Conservation (phyloP, 495 filamentous ascomycete species). For the Daldinia grandis region DNA sequence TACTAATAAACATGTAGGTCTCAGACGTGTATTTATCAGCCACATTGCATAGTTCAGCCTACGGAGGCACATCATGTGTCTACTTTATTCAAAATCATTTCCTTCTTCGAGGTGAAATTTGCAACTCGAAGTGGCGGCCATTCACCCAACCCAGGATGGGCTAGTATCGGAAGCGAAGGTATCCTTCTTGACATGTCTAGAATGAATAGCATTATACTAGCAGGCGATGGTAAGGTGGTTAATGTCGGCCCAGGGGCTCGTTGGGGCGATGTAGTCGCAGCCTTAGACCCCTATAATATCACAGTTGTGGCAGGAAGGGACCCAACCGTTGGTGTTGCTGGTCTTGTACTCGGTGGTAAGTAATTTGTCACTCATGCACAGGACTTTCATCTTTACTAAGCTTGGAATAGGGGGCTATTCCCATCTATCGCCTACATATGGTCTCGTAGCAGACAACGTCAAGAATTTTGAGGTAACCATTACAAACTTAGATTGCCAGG, state of each 20-base stretch:
- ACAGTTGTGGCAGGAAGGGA: conserved; percentile 49
- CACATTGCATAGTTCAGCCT: conserved; percentile 48
- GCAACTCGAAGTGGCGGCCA: conserved; percentile 59
- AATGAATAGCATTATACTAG: conserved; percentile 50
- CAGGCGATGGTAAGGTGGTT: conserved; percentile 41
- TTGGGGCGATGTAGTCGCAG: conserved; percentile 51
- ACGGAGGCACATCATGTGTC: conserved; percentile 44
- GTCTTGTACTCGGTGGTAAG: conserved; percentile 49
- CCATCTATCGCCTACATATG: conserved; percentile 27
- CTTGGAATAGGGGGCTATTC: conserved; percentile 22
- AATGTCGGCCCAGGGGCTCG: conserved; percentile 50
- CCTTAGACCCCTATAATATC: conserved; percentile 39
- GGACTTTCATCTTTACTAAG: neutral
- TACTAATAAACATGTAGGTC: conserved; percentile 16
- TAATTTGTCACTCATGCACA: neutral
- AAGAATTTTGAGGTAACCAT: conserved; percentile 51
- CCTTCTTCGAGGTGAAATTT: conserved; percentile 36
- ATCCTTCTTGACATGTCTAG: conserved; percentile 56
- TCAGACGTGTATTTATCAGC: conserved; percentile 24
- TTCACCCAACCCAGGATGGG: conserved; percentile 42
- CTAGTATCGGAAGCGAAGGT: conserved; percentile 49
- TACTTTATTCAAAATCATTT: conserved; percentile 27
- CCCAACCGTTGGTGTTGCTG: conserved; percentile 51
- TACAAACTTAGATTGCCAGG: no score
- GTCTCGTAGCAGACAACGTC: conserved; percentile 56